Percentiles rank a stretch among this genome's conserved stretches.
Evolutionary conservation across 2,329 filamentous ascomycete genomes (phyloP).

Genomic region (Penicillium sp.): DNA sequence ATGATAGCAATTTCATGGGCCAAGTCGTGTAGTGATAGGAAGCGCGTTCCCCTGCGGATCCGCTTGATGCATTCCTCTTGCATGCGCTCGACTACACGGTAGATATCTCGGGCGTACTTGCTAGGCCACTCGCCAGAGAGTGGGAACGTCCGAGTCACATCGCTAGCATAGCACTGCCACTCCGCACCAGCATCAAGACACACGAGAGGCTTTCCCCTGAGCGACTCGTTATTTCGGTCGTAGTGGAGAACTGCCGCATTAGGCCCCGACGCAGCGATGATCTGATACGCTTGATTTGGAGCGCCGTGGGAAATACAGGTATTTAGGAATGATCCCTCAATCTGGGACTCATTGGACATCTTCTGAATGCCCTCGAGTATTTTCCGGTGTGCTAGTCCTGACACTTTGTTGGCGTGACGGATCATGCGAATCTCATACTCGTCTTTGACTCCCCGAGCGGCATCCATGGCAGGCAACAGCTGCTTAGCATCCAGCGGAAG

Average conservation of each 20-base stretch:
- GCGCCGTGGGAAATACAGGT: conserved; percentile 73
- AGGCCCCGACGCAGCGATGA: conserved; percentile 78
- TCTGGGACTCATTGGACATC: conserved; percentile 76
- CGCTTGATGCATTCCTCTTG: conserved; percentile 73
- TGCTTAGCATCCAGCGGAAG: conserved; percentile 29
- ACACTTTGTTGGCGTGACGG: conserved; percentile 70
- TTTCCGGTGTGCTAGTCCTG: conserved; percentile 65
- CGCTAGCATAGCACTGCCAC: conserved; percentile 70
- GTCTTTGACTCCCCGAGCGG: conserved; percentile 70
- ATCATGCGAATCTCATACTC: conserved; percentile 74
- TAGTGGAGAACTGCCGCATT: conserved; percentile 88
- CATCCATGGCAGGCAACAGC: conserved; percentile 61
- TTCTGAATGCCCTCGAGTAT: conserved; percentile 63
- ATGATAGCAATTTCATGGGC: conserved; percentile 82
- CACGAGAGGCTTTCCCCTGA: conserved; percentile 73
- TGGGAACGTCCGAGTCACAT: conserved; percentile 84
- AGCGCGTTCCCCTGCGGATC: conserved; percentile 72
- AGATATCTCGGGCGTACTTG: conserved; percentile 70
- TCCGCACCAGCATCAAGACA: conserved; percentile 83
- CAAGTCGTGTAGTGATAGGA: conserved; percentile 78
- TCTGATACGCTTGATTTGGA: conserved; percentile 82
- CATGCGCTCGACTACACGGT: conserved; percentile 84
- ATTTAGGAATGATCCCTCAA: conserved; percentile 79
- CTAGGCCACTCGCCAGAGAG: conserved; percentile 65
- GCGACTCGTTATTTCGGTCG: conserved; percentile 71